Conservation (phyloP, 2,329 filamentous ascomycete genomes). For the Dactylellina drechsleri region DNA sequence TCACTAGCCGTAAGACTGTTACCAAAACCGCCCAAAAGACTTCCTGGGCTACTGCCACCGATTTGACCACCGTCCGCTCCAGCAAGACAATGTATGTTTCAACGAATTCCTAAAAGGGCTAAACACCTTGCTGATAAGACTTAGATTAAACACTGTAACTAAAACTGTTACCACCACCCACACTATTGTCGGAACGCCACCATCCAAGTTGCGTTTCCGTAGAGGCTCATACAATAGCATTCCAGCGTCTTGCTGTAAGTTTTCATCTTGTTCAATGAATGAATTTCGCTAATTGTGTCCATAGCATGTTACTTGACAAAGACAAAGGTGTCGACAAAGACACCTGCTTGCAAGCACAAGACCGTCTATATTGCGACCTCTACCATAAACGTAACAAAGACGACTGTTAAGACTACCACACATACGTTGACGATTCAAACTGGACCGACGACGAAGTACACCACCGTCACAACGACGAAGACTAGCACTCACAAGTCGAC, state of each 20-base stretch:
- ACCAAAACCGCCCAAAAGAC: background rate
- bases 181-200: background rate
- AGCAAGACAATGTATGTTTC: background rate
- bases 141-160: background rate
- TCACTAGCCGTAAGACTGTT: background rate
- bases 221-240: background rate
- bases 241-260: conserved; percentile 1
- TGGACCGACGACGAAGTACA: background rate
- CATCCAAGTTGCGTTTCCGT: background rate
- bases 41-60: background rate
- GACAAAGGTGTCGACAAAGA: background rate
- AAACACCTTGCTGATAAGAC: background rate
- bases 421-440: background rate
- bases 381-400: background rate
- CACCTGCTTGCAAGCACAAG: conserved; percentile 4
- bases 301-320: conserved; percentile 9
- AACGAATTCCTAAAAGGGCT: background rate
- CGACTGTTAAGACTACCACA: background rate
- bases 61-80: background rate
- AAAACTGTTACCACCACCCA: conserved; percentile 1
- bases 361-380: conserved; percentile 6
- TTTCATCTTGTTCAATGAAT: background rate
- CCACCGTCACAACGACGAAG: background rate
- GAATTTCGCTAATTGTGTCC: background rate
- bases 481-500: conserved; percentile 4